Percentiles rank a stretch among this genome's conserved stretches.
phyloP scores from a whole-genome alignment of 164 flowering plant genomes.

The Aristolochia fimbriata region DNA sequence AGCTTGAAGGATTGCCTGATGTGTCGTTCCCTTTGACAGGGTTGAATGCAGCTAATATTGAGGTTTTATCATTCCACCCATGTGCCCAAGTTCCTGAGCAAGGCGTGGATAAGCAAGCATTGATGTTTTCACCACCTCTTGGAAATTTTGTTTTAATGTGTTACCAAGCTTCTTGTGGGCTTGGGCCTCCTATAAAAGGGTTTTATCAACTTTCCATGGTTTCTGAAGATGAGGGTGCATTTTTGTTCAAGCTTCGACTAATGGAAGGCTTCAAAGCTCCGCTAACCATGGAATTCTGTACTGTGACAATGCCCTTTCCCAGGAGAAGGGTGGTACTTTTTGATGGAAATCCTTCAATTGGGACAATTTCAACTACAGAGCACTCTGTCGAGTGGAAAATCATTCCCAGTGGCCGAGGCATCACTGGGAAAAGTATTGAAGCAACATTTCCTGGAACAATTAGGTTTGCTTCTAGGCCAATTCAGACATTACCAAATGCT shows the following conservation, averaged over 20 bases:
- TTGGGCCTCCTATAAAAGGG: slow-evolving; percentile 91
- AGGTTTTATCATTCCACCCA: slow-evolving; percentile 83
- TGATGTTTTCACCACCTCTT: slow-evolving; percentile 87
- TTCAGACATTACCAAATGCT: slow-evolving; percentile 25
- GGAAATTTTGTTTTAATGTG: slow-evolving; percentile 88
- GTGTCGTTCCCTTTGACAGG: slow-evolving; percentile 81
- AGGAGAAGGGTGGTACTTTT: slow-evolving; percentile 71
- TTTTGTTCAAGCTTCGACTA: slow-evolving; percentile 71
- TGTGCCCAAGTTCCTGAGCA: slow-evolving; percentile 95
- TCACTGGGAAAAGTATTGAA: slow-evolving; percentile 77
- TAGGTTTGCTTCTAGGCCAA: slow-evolving; percentile 68
- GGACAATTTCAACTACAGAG: slow-evolving; percentile 70
- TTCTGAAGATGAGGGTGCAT: slow-evolving; percentile 98
- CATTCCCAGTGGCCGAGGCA: slow-evolving; percentile 58
- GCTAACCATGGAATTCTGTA: slow-evolving; percentile 76
- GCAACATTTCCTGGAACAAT: slow-evolving; percentile 96
- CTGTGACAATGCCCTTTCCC: slow-evolving; percentile 90
- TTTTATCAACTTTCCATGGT: slow-evolving; percentile 99
- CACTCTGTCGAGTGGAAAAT: slow-evolving; percentile 95
- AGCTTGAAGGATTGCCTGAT: slow-evolving; percentile 95
- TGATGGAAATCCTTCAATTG: slow-evolving; percentile 93
- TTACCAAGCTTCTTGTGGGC: slow-evolving; percentile 58
- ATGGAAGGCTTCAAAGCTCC: slow-evolving; percentile 91
- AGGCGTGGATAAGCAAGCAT: slow-evolving; percentile 72
- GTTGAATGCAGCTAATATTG: slow-evolving; percentile 45